phyloP scores from a whole-genome alignment of 371 early-diverging fungal genomes.

The Polyrhizophydium stewartii region DNA sequence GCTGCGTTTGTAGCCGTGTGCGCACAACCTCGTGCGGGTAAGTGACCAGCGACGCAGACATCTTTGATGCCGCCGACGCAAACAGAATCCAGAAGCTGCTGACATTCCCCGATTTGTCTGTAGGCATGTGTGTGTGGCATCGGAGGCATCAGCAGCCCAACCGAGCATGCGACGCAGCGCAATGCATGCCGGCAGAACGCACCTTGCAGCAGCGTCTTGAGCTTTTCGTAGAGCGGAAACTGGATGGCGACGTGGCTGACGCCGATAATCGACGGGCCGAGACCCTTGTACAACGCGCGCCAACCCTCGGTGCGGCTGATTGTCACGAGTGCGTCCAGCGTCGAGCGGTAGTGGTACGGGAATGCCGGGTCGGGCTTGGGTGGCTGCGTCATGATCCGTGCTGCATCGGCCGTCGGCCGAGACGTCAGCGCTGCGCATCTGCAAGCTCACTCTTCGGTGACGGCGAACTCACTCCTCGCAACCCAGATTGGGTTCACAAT shows the following conservation, averaged over 20 bases:
- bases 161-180: background rate
- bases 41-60: constrained; percentile 80
- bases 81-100: constrained; percentile 51
- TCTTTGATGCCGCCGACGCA: constrained; percentile 81
- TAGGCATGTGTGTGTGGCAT: background rate
- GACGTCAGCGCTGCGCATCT: background rate
- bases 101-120: constrained; percentile 8
- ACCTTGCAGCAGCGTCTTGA: constrained; percentile 52
- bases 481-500: constrained; percentile 93
- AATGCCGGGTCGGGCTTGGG: background rate
- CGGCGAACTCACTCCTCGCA: constrained; percentile 64
- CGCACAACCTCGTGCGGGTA: constrained; percentile 91
- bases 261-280: constrained; percentile 85
- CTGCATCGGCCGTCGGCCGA: background rate
- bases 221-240: constrained; percentile 91
- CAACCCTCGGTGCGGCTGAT: constrained; percentile 32
- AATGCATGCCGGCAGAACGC: background rate
- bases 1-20: constrained; percentile 84
- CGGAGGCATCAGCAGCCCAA: background rate
- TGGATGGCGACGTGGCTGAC: constrained; percentile 91
- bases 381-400: constrained; percentile 1
- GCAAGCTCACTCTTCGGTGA: background rate
- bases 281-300: constrained; percentile 54
- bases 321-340: constrained; percentile 23
- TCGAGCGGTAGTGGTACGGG: constrained; percentile 29